These are phyloP conservation scores for Hsuehochloa calcarea DNA, from an alignment of 176 grass and related monocot genomes.

Conservation along the genomic window DNA sequence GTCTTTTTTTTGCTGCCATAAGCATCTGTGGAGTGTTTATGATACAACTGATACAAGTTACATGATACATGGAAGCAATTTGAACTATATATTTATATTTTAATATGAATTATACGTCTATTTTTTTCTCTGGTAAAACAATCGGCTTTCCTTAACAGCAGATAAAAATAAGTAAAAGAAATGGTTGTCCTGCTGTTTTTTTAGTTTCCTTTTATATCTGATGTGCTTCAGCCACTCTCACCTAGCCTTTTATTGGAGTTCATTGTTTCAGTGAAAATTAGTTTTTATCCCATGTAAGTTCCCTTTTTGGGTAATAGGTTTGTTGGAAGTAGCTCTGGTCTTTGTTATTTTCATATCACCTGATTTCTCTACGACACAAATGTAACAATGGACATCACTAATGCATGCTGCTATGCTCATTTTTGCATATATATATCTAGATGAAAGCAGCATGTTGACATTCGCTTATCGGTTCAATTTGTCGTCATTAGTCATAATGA, in stretches of 20 bases:
- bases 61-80: neutral
- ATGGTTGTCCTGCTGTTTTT: neutral
- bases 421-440: neutral
- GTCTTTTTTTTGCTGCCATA: neutral
- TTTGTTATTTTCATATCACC: neutral
- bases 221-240: neutral
- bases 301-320: neutral
- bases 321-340: neutral
- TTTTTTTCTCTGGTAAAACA: neutral
- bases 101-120: neutral
- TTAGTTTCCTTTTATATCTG: neutral
- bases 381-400: neutral
- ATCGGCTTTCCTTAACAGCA: neutral
- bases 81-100: neutral
- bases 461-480: neutral
- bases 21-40: conserved; percentile 1
- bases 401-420: neutral
- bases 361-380: neutral
- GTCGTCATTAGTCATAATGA: neutral
- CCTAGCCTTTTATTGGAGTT: neutral
- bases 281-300: neutral
- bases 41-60: neutral
- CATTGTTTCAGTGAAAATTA: neutral
- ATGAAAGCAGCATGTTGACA: neutral
- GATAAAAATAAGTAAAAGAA: neutral